A percentile compares a stretch with the other conserved stretches of the same genome.
These are phyloP conservation scores for Pestalotiopsis sp. DNA, from an alignment of 2,329 filamentous ascomycete species.

Conservation along the genomic window DNA sequence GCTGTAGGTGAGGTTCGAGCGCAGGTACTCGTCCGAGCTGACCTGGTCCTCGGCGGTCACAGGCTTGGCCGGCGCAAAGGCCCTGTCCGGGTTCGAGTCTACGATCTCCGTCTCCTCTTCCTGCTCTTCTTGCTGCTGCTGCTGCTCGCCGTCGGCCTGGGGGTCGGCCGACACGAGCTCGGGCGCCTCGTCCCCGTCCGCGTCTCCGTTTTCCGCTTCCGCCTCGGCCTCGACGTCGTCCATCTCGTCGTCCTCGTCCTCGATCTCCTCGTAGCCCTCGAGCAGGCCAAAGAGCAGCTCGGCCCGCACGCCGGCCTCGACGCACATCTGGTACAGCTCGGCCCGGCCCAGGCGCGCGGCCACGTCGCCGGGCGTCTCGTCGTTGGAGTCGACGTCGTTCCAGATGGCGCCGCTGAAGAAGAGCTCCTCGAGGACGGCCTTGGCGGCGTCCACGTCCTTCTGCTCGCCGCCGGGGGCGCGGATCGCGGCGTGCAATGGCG, in stretches of 20 bases:
- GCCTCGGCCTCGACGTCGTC: slow-evolving; percentile 47
- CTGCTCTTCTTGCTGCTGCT: slow-evolving; percentile 20
- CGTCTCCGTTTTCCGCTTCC: slow-evolving; percentile 33
- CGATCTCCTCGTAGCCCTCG: slow-evolving; percentile 78
- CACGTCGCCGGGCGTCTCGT: slow-evolving; percentile 91
- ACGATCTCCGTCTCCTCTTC: slow-evolving; percentile 24
- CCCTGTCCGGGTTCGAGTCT: slow-evolving; percentile 27
- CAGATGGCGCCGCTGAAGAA: slow-evolving; percentile 91
- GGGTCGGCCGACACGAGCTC: slow-evolving; percentile 22
- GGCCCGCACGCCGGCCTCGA: slow-evolving; percentile 87
- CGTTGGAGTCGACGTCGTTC: slow-evolving; percentile 87
- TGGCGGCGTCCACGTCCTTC: slow-evolving; percentile 59
- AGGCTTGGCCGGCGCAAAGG: slow-evolving; percentile 37
- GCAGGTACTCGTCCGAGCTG: slow-evolving; percentile 69
- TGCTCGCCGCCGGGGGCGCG: slow-evolving; percentile 55
- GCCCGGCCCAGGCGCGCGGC: slow-evolving; percentile 70
- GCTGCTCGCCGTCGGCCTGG: slow-evolving; percentile 18
- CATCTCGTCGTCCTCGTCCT: slow-evolving; percentile 57
- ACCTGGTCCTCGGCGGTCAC: slow-evolving; percentile 45
- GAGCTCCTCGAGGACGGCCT: slow-evolving; percentile 72
- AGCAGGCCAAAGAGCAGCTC: slow-evolving; percentile 84
- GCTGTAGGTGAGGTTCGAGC: slow-evolving; percentile 66
- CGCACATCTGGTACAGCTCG: slow-evolving; percentile 78
- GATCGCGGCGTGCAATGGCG: slow-evolving; percentile 88
- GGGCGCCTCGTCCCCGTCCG: slow-evolving; percentile 35